Conservation (phyloP, 202 grass and related monocot species). For the Sporobolus alterniflorus region DNA sequence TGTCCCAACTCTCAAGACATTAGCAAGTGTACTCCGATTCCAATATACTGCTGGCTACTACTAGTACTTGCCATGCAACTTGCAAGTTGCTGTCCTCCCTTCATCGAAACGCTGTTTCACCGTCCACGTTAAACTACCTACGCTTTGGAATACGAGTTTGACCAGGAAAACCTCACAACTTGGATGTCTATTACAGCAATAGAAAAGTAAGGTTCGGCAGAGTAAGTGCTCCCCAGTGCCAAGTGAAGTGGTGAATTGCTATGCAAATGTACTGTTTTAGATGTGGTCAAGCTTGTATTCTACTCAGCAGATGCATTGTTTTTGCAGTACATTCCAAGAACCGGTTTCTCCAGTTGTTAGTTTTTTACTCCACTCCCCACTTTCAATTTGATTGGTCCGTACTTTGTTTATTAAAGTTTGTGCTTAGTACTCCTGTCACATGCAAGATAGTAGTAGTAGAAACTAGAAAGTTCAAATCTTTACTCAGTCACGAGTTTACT, state of each 20-base stretch:
- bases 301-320: neutral
- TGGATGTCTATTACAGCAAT: neutral
- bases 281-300: neutral
- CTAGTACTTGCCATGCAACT: neutral
- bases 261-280: neutral
- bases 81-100: neutral
- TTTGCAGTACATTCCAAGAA: slow-evolving; percentile 34
- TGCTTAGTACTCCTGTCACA: slow-evolving; percentile 20
- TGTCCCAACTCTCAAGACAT: slow-evolving; percentile 5
- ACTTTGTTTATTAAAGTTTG: slow-evolving; percentile 16
- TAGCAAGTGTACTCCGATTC: neutral
- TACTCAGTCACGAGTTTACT: neutral
- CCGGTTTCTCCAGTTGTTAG: neutral
- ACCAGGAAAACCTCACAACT: neutral
- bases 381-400: slow-evolving; percentile 21
- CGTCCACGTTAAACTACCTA: slow-evolving; percentile 4
- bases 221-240: neutral
- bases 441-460: neutral
- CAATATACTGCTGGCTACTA: neutral
- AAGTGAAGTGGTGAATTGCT: neutral
- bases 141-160: slow-evolving; percentile 41
- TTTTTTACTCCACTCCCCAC: neutral
- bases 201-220: slow-evolving; percentile 10
- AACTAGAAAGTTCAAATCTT: slow-evolving; percentile 2
- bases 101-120: slow-evolving; percentile 19